Base-by-base conservation (phyloP, 331 rosid species). In the Malus hybrid region DNA sequence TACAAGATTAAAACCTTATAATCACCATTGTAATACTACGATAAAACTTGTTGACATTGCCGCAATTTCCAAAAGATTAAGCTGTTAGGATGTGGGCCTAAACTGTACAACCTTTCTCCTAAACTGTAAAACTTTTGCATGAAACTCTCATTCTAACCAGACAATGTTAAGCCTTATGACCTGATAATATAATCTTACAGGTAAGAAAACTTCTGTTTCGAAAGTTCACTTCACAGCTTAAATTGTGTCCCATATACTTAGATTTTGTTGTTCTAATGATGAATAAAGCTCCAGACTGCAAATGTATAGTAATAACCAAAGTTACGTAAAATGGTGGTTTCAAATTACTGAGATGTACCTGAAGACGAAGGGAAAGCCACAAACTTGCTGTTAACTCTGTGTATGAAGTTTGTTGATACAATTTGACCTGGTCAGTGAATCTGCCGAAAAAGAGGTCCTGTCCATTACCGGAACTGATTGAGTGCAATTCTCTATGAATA, bases 351-450 rank as follows among this genome's bases (percentile, higher is more conserved):
- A 69, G 77, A 80, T 80, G 70, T 73, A 91, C 99, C 90, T 94
- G 99, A 81, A 94, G 97, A 73, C 96, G 96, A 80, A 94, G 83
- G 65, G 99, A 94, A 80, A 94, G 99, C 99, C 99, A 92, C 84
- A 90, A 87, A 88, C 96, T 90, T 63, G 99, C 99, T 75, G 87
- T 93, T 71, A 77, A 73, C 84, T 94, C 99, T 18, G 99, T 87
- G 81, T 83, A 94, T 48, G 96, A 88, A 86, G 99, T 94, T 87
- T 85, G 87, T 82, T 94, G 99, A 88, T 94, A 94, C 85, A 87
- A 63, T 63, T 80, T 81, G 74, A 94, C 67, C 48, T 90, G 89
- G 79, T 83, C 82, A 29, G 62, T 82, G 83, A 94, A 94, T 83
- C 84, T 87, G 78, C 89, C 58, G 57, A 92, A 86, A 82, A 94